Percentiles rank a stretch among this genome's conserved stretches.
phyloP scores from a whole-genome alignment of 345 rosid species.

The Brassica juncea region DNA sequence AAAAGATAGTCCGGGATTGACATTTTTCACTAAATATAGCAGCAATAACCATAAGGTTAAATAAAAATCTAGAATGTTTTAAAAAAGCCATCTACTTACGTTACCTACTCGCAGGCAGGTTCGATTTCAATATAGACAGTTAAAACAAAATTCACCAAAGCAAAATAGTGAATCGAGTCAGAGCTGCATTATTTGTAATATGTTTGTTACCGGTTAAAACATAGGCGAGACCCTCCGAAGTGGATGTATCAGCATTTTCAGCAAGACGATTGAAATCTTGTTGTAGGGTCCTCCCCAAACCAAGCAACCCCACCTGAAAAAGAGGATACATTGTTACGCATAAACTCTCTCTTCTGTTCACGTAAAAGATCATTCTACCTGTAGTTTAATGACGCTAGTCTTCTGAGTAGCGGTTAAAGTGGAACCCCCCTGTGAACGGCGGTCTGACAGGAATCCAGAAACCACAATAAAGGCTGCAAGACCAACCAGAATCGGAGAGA shows the following conservation, averaged over 20 bases:
- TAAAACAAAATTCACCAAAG: neutral
- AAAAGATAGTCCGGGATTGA: neutral
- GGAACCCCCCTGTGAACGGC: conserved; percentile 54
- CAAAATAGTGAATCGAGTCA: neutral
- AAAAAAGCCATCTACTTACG: neutral
- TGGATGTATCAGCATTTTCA: conserved; percentile 80
- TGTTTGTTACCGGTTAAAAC: conserved; percentile 71
- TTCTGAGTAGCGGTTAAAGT: conserved; percentile 66
- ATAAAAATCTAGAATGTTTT: neutral
- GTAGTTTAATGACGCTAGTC: conserved; percentile 85
- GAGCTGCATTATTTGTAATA: neutral
- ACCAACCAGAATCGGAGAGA: conserved; percentile 64
- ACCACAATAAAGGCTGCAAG: conserved; percentile 85
- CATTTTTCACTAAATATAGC: conserved; percentile 9
- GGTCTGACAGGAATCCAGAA: conserved; percentile 80
- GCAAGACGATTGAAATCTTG: conserved; percentile 85
- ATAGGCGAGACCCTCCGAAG: conserved; percentile 77
- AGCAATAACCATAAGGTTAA: neutral
- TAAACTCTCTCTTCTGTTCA: neutral
- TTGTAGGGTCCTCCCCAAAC: conserved; percentile 79
- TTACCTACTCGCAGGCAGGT: neutral
- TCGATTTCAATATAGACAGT: neutral
- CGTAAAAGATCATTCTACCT: conserved; percentile 43
- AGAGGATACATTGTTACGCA: neutral
- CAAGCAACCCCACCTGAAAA: conserved; percentile 82